Conservation (phyloP, 148 eudicot species). For the Rhododendron ferrugineum region DNA sequence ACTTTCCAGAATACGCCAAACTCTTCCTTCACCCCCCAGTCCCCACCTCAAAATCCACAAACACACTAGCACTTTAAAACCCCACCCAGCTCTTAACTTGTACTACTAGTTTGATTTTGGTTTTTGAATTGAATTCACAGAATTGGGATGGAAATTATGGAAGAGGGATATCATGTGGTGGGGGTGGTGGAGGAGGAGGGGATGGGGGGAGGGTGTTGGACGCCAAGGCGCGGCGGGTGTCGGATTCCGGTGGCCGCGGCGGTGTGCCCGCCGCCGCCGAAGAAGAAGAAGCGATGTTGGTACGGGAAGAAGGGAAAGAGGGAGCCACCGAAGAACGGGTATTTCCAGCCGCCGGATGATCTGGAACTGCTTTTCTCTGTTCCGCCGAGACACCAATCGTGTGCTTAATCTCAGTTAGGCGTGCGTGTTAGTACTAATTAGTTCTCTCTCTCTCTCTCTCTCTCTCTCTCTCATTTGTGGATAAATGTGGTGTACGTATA, state of each 20-base stretch:
- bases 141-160: neutral
- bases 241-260: neutral
- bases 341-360: conserved; percentile 10
- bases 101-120: neutral
- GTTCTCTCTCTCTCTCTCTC: neutral
- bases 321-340: neutral
- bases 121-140: neutral
- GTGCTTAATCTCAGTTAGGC: neutral
- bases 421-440: neutral
- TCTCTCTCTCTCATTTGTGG: neutral
- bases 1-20: neutral
- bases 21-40: neutral
- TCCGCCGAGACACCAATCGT: neutral
- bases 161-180: neutral
- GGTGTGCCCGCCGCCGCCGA: conserved; percentile 8
- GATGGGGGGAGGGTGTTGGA: neutral
- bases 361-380: neutral
- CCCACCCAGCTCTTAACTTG: neutral
- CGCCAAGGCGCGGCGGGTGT: neutral
- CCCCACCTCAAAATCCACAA: neutral
- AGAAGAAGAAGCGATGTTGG: conserved; percentile 3
- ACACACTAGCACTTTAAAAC: neutral
- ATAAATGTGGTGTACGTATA: neutral
- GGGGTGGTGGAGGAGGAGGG: neutral
- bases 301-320: neutral